phyloP scores from a whole-genome alignment of 2,329 filamentous ascomycete species.

The Gnomoniopsis sp. region DNA sequence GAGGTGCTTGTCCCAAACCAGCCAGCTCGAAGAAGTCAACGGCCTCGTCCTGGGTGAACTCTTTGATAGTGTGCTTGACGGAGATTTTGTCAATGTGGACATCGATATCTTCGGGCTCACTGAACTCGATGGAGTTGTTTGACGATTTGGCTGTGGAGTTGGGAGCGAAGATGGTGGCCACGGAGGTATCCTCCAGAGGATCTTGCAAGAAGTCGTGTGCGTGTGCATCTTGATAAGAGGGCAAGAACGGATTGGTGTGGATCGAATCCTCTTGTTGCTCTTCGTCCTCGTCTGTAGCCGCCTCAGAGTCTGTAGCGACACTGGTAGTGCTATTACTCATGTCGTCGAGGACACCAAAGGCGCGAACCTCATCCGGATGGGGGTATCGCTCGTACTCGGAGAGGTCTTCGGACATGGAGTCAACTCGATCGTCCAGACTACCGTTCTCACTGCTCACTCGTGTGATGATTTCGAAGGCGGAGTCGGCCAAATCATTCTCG shows the following conservation, averaged over 20 bases:
- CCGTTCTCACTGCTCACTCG: conserved; percentile 47
- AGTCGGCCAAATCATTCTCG: conserved; percentile 51
- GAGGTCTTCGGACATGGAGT: conserved; percentile 16
- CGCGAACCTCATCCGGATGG: conserved; percentile 50
- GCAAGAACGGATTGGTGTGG: not conserved
- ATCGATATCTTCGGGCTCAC: conserved; percentile 33
- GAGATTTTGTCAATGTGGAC: conserved; percentile 35
- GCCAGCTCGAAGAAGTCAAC: conserved; percentile 30
- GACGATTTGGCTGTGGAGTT: conserved; percentile 17
- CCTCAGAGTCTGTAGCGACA: conserved; percentile 25
- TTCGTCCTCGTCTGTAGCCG: conserved; percentile 32
- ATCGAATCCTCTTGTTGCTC: conserved; percentile 24
- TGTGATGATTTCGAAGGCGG: conserved; percentile 53
- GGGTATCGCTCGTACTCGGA: conserved; percentile 23
- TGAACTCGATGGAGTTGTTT: conserved; percentile 41
- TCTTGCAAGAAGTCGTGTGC: conserved; percentile 45
- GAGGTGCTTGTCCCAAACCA: conserved; percentile 30
- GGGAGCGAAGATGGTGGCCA: conserved; percentile 20
- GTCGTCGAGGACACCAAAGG: conserved; percentile 46
- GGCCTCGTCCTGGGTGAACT: conserved; percentile 39
- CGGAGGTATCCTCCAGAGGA: conserved; percentile 32
- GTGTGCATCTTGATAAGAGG: conserved; percentile 23
- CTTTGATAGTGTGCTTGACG: conserved; percentile 43
- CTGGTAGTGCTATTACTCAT: conserved; percentile 22
- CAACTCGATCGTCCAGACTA: conserved; percentile 44